A percentile compares a stretch with the other conserved stretches of the same genome.
phyloP scores from a whole-genome alignment of 805 yeast species.

The Saccharomycopsis capsularis region DNA sequence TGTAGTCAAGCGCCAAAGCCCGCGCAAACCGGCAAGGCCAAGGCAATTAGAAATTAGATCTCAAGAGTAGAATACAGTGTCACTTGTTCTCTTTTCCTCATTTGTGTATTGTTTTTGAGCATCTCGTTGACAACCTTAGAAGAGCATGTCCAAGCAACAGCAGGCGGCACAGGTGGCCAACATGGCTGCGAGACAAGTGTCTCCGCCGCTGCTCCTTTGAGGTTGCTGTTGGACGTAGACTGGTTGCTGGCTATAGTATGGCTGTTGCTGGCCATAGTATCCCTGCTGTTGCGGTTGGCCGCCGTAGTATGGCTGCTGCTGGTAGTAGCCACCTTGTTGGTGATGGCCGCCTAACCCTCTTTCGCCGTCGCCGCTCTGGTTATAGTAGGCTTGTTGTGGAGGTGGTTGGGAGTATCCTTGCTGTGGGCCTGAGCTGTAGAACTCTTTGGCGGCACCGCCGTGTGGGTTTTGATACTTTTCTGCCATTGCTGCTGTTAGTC shows the following conservation, averaged over 20 bases:
- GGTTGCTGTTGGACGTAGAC: conserved; percentile 17
- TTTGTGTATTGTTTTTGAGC: too few species aligned
- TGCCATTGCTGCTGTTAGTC: conserved; percentile 5
- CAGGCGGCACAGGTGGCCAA: conserved; percentile 21
- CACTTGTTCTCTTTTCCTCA: too few species aligned
- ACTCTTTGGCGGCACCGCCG: conserved; percentile 11
- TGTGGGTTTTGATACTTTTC: conserved; percentile 1
- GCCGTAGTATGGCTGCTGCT: conserved; percentile 12
- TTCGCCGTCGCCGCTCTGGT: not conserved
- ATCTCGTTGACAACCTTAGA: too few species aligned
- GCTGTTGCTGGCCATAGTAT: conserved; percentile 5
- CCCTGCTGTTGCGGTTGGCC: not conserved
- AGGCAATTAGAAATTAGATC: too few species aligned
- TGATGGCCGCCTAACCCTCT: conserved; percentile 4
- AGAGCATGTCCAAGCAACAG: conserved; percentile 19
- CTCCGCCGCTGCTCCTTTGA: conserved; percentile 1
- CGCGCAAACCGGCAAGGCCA: too few species aligned
- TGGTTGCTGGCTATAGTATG: conserved; percentile 12
- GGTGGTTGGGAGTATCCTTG: conserved; percentile 10
- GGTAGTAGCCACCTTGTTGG: conserved; percentile 9
- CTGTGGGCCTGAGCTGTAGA: conserved; percentile 12
- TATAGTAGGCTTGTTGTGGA: conserved; percentile 11
- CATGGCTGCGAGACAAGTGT: conserved; percentile 16
- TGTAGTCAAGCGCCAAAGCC: too few species aligned
- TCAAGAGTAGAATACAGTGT: too few species aligned